Percentiles rank a stretch among this genome's conserved stretches.
Conservation (phyloP, 1,139 yeast genomes). For the Yamadazyma epiphylla region DNA sequence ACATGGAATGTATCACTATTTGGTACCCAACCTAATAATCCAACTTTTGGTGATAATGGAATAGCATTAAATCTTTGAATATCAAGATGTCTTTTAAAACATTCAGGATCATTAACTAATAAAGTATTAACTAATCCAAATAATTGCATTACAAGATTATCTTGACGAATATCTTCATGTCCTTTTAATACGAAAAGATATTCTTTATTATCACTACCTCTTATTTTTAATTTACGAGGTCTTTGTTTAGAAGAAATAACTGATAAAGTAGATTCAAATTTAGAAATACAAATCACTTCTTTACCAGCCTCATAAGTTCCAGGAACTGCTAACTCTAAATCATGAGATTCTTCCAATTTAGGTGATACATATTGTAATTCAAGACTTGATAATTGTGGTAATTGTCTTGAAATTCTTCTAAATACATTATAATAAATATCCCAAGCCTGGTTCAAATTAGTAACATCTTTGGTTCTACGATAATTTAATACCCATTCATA, state of each 20-base stretch:
- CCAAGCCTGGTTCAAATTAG: conserved; percentile 96
- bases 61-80: conserved; percentile 90
- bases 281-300: conserved; percentile 66
- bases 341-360: conserved; percentile 69
- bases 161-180: conserved; percentile 97
- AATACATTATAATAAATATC: conserved; percentile 92
- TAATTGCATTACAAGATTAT: conserved; percentile 94
- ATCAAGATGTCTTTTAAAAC: conserved; percentile 92
- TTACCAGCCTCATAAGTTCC: conserved; percentile 90
- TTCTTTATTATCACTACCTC: conserved; percentile 90
- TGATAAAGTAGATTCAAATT: conserved; percentile 77
- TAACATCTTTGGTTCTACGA: conserved; percentile 78
- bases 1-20: conserved; percentile 96
- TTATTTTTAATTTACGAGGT: conserved; percentile 76
- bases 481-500: conserved; percentile 89
- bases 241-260: conserved; percentile 97
- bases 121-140: conserved; percentile 93
- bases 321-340: conserved; percentile 87
- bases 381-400: conserved; percentile 81
- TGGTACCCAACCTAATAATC: conserved; percentile 94
- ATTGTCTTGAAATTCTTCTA: conserved; percentile 82
- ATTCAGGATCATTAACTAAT: conserved; percentile 85
- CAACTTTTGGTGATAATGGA: conserved; percentile 96
- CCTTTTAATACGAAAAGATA: conserved; percentile 84
- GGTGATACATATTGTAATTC: conserved; percentile 95